Conservation (phyloP, 2,329 filamentous ascomycete genomes). For the Lasiodiplodia sp. region DNA sequence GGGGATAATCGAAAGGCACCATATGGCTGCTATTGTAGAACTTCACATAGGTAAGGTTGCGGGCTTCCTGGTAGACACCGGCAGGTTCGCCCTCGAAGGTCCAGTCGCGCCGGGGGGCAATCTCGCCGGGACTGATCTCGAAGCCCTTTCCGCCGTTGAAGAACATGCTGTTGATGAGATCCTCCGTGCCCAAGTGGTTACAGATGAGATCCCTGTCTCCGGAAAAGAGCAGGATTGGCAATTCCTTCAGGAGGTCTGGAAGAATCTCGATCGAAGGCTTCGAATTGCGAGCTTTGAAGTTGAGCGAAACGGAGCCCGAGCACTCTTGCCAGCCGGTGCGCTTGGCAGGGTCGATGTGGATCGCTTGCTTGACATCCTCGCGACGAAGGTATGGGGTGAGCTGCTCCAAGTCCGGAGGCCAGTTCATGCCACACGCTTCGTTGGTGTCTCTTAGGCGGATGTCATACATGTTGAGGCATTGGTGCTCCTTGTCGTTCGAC, state of each 20-base stretch:
- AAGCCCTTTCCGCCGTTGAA: constrained; percentile 95
- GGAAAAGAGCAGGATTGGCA: constrained; percentile 87
- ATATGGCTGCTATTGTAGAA: constrained; percentile 98
- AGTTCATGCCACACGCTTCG: constrained; percentile 94
- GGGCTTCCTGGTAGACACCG: constrained; percentile 91
- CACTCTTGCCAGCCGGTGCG: constrained; percentile 92
- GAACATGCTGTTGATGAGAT: constrained; percentile 84
- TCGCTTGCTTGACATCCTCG: constrained; percentile 76
- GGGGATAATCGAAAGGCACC: constrained; percentile 93
- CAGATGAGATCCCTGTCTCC: constrained; percentile 95
- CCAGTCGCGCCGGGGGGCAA: constrained; percentile 93
- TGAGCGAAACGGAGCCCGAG: constrained; percentile 75
- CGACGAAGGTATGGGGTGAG: constrained; percentile 87
- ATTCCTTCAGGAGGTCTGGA: constrained; percentile 76
- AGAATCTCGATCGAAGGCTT: constrained; percentile 76
- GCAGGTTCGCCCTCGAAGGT: constrained; percentile 87
- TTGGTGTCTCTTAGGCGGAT: constrained; percentile 77
- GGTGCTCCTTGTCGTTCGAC: constrained; percentile 57
- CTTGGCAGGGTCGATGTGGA: constrained; percentile 84
- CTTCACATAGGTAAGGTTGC: constrained; percentile 93
- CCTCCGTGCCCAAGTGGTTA: constrained; percentile 94
- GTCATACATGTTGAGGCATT: constrained; percentile 97
- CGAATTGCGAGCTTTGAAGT: constrained; percentile 75
- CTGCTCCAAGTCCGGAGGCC: constrained; percentile 83
- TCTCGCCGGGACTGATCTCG: constrained; percentile 83